Base-by-base conservation (phyloP, 2,329 filamentous ascomycete genomes). In the Aspergillus fumigatus region DNA sequence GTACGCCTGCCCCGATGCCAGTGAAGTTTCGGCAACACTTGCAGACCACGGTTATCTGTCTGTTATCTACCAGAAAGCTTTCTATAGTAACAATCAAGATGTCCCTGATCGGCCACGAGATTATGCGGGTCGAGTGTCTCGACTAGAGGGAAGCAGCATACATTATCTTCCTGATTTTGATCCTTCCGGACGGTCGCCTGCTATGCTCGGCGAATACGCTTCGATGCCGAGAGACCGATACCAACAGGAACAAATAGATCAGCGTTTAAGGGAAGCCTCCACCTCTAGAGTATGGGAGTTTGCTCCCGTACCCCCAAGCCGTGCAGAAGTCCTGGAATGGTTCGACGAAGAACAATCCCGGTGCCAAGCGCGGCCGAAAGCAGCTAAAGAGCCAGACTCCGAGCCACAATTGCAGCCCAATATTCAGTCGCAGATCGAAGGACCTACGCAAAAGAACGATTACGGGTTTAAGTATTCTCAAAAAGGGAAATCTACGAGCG, bases 121-220 rank as follows among this genome's bases (percentile, higher is more conserved):
- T 72, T 97, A 96, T 74, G 93, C 89, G 6, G 93, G 93, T 3
- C 86, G 86, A 63, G 89, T 95, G 65, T 97, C 95, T 69, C 88
- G 85, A 56, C 76, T 97, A 6, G 83, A 86, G 65, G 88, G 92
- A 58, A 85, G 82, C 53, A 89, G 88, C 1, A 69, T 95, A 7
- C 90, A 89, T 0, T 96, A 86, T 72, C 82, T 97, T 2, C 89
- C 92, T 0, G 78, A 84, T 0, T 97, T 97, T 62, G 86, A 95
- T 67, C 74, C 84, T 1, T 82, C 77, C 5, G 86, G 84, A 7
- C 77, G 75, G 26, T 84, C 83, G 3, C 71, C 76, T 11, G 83
- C 84, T 14, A 82, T 78, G 40, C 79, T 78, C 64, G 87, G 84
- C 32, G 69, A 83, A 26, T 82, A 82, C 56, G 61, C 73, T 21